Evolutionary conservation across 2,329 filamentous ascomycete species (phyloP), one percentile per base, ranked within the genome.

Genomic region (Epichloe typhina): DNA sequence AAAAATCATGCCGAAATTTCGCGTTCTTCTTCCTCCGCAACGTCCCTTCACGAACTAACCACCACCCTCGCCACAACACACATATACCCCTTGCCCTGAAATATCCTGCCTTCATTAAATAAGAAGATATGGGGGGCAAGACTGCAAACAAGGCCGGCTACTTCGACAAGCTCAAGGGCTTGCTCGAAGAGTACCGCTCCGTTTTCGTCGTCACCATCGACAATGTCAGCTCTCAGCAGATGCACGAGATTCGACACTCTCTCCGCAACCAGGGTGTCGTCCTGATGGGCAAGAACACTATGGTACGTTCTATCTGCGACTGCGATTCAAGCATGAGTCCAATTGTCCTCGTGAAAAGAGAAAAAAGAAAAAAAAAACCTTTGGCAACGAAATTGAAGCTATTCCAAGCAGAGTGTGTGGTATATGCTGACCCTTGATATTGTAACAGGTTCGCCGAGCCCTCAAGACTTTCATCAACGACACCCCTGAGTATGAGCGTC

Each of bases 211-310:
- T 95, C 73, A 69, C 83, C 69, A 85, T 91, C 70, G 88, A 97
- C 88, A 98, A 97, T 98, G 93, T 98, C 83, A 88, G 85, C 74
- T 98, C 93, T 64, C 93, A 98, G 84, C 94, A 98, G 84, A 98
- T 98, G 94, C 93, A 98, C 88, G 93, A 98, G 83, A 97, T 98
- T 74, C 87, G 93, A 72, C 76, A 84, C 67, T 75, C 88, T 66
- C 86, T 98, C 72, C 90, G 93, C 72, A 85, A 84, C 57, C 76
- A 95, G 74, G 90, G 82, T 75, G 86, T 97, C 64, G 90, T 98
- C 65, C 80, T 98, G 76, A 97, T 97, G 93, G 93, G 91, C 72
- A 97, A 96, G 86, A 98, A 98, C 84, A 98, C 93, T 75, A 98
- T 98, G 93, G 91, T 93, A 74, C 54, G 77, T 63, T 12, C 6